phyloP scores from a whole-genome alignment of 208 protist species.

The Phytomonas francai region DNA sequence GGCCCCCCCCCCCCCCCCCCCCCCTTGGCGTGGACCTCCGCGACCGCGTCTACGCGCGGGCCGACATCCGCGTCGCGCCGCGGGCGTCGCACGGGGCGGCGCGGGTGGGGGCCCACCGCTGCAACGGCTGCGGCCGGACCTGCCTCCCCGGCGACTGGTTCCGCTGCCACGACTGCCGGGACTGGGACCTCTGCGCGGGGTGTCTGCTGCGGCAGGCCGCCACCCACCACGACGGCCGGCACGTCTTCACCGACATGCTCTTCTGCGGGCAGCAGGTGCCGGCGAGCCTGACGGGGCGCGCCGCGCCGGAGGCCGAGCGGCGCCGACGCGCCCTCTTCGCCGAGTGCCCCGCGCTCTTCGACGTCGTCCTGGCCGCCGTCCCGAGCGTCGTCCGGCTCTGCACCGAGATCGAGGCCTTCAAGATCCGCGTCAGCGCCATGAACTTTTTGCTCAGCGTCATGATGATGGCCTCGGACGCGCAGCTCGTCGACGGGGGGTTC shows the following conservation, averaged over 20 bases:
- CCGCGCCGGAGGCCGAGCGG: constrained; percentile 17
- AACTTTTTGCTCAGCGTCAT: constrained; percentile 59
- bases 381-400: constrained; percentile 49
- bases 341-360: constrained; percentile 36
- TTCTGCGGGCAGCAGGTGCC: neutral
- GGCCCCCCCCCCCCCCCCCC: neutral
- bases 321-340: constrained; percentile 21
- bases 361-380: constrained; percentile 38
- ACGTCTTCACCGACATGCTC: constrained; percentile 75
- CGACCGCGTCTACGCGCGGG: constrained; percentile 19
- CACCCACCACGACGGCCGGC: constrained; percentile 27
- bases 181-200: constrained; percentile 64
- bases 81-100: constrained; percentile 23
- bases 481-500: constrained; percentile 27
- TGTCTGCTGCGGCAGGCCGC: constrained; percentile 47
- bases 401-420: constrained; percentile 44
- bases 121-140: constrained; percentile 47
- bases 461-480: constrained; percentile 29
- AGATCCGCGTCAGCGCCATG: constrained; percentile 31
- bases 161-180: constrained; percentile 69
- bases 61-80: constrained; percentile 26
- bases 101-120: constrained; percentile 29
- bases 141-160: constrained; percentile 60
- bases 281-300: constrained; percentile 4
- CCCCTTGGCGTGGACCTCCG: constrained; percentile 15